Conservation (phyloP, 768 basidiomycete genomes). For the Mrakia blollopis region DNA sequence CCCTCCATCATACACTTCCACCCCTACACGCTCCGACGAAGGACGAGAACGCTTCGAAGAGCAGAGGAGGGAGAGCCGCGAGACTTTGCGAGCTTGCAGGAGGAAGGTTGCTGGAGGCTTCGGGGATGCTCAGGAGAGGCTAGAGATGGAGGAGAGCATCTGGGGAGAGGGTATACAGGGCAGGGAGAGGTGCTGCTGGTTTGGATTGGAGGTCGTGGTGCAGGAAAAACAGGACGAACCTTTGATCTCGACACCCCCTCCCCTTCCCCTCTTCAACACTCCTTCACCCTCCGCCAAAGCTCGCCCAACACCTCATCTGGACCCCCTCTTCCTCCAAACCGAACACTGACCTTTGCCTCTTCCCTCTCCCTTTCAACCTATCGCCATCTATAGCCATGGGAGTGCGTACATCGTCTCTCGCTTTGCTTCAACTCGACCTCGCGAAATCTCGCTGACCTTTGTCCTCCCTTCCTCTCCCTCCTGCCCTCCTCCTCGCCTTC, state of each 20-base stretch:
- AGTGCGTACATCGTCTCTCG: conserved; percentile 13
- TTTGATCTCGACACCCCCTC: conserved; percentile 6
- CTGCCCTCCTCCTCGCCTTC: not conserved
- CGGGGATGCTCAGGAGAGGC: not conserved
- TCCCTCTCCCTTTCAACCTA: not conserved
- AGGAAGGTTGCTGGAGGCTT: not conserved
- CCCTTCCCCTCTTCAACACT: not conserved
- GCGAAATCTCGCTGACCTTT: not conserved
- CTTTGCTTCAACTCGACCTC: not conserved
- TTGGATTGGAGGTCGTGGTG: not conserved
- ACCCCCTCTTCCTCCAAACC: not conserved
- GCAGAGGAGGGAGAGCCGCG: not conserved
- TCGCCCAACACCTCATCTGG: not conserved
- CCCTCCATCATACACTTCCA: not conserved
- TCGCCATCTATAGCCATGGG: conserved; percentile 15
- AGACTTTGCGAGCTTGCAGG: not conserved
- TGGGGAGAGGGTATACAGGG: not conserved
- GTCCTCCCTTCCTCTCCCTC: not conserved
- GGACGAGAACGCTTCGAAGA: not conserved
- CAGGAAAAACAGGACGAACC: not conserved
- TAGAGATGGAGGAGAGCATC: not conserved
- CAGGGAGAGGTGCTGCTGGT: not conserved
- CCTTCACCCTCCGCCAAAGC: not conserved
- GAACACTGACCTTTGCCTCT: not conserved
- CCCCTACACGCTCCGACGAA: no score